Conservation (phyloP, 1,284 basidiomycete species). For the Pseudozyma thailandica region DNA sequence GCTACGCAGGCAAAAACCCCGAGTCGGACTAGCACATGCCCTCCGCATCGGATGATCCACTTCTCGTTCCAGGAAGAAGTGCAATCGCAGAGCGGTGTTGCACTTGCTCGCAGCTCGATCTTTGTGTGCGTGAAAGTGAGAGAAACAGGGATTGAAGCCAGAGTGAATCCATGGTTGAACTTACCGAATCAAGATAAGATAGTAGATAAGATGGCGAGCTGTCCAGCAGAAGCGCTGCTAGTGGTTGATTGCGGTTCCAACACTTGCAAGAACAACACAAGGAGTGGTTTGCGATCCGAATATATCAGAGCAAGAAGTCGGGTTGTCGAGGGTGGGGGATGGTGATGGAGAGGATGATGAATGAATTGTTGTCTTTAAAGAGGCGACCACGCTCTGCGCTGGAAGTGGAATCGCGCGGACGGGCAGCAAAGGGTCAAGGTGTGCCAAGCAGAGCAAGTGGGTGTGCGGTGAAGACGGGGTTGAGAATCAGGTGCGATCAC, state of each 20-base stretch:
- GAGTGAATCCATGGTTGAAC: not conserved
- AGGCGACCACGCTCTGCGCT: not conserved
- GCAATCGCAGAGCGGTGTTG: too few relatives aligned
- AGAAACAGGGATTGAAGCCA: too few relatives aligned
- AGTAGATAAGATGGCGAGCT: not conserved
- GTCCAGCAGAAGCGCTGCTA: not conserved
- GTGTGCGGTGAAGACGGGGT: conserved; percentile 2
- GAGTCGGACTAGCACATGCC: conserved; percentile 2
- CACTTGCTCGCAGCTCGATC: not conserved
- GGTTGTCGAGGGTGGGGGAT: not conserved
- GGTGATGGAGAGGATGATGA: conserved; percentile 1
- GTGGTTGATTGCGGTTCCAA: not conserved
- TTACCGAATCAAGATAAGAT: conserved; percentile 17
- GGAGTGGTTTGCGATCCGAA: not conserved
- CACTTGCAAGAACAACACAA: not conserved
- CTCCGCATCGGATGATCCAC: too few relatives aligned
- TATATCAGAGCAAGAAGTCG: not conserved
- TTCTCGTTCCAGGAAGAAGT: too few relatives aligned
- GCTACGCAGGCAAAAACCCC: not conserved
- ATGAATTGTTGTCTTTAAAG: not conserved
- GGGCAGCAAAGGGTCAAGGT: not conserved
- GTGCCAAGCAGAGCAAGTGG: not conserved
- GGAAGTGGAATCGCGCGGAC: not conserved
- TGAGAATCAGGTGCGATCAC: conserved; percentile 12
- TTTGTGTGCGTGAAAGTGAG: not conserved